A percentile compares a stretch with the other conserved stretches of the same genome.
phyloP scores from a whole-genome alignment of 495 filamentous ascomycete species.

The Aspergillus olivimuriae region DNA sequence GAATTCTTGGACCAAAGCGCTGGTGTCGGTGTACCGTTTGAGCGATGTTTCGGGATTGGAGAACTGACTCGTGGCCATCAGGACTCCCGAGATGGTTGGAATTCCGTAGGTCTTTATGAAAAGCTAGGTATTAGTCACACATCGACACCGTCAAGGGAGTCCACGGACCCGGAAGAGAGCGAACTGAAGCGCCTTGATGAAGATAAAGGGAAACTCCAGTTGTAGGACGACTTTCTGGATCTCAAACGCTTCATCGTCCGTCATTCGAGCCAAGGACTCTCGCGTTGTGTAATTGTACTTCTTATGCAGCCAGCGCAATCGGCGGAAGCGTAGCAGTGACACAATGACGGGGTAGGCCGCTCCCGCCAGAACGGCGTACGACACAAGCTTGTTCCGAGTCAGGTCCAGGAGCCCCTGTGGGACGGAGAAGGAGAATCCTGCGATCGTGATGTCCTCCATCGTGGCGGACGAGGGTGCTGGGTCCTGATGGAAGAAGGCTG shows the following conservation, averaged over 20 bases:
- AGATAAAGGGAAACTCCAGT: conserved; percentile 54
- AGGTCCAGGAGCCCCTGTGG: background rate
- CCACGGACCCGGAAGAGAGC: conserved; percentile 53
- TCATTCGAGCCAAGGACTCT: conserved; percentile 54
- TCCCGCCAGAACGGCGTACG: conserved; percentile 18
- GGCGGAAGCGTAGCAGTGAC: conserved; percentile 42
- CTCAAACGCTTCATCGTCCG: conserved; percentile 50
- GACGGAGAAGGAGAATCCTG: too few relatives aligned
- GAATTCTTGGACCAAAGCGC: conserved; percentile 51
- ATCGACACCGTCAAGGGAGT: background rate
- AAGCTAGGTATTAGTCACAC: background rate
- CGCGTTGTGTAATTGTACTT: conserved; percentile 49
- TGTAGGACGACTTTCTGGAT: conserved; percentile 44
- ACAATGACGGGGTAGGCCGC: conserved; percentile 26
- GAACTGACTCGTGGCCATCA: conserved; percentile 54
- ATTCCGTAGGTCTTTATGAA: conserved; percentile 56
- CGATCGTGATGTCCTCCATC: too few relatives aligned
- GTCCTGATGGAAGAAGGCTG: too few relatives aligned
- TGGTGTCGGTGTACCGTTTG: conserved; percentile 62
- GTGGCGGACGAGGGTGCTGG: too few relatives aligned
- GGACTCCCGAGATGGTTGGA: conserved; percentile 51
- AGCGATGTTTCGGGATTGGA: conserved; percentile 42
- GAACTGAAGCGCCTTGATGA: conserved; percentile 53
- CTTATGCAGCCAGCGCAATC: conserved; percentile 36
- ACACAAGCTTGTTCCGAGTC: conserved; percentile 15